Conservation (phyloP, 2,329 filamentous ascomycete genomes). For the Xylaria sp. region DNA sequence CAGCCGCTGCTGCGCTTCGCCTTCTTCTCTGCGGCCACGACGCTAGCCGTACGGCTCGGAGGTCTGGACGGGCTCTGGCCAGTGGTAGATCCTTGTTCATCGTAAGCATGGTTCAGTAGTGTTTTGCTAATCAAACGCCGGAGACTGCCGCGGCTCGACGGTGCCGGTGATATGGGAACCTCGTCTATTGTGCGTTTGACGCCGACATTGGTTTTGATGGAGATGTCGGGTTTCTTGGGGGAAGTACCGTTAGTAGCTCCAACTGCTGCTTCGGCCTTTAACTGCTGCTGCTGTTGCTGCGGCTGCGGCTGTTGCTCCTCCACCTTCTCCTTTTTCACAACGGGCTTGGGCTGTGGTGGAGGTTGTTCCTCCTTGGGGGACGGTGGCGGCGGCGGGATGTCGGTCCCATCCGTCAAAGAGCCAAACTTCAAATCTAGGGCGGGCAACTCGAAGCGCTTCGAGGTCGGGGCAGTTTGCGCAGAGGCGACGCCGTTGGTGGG, state of each 20-base stretch:
- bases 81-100: constrained; percentile 55
- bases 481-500: constrained; percentile 41
- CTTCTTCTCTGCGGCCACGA: constrained; percentile 64
- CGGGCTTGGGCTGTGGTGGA: constrained; percentile 57
- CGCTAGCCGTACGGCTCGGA: constrained; percentile 62
- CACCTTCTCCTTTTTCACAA: constrained; percentile 40
- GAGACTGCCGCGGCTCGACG: constrained; percentile 66
- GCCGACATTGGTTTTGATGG: constrained; percentile 51
- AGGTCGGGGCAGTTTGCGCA: constrained; percentile 36
- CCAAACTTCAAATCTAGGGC: constrained; percentile 68
- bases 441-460: constrained; percentile 66
- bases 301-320: constrained; percentile 39
- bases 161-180: constrained; percentile 62
- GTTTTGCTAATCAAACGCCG: constrained; percentile 67
- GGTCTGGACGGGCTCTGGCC: constrained; percentile 56
- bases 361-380: constrained; percentile 59
- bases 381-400: constrained; percentile 68
- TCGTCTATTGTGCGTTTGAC: constrained; percentile 64
- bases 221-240: constrained; percentile 48
- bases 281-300: constrained; percentile 34
- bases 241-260: constrained; percentile 51
- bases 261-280: constrained; percentile 44
- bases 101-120: constrained; percentile 65
- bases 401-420: constrained; percentile 69
- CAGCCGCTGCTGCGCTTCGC: constrained; percentile 67